Evolutionary conservation across 176 grass and related monocot species (phyloP), one percentile per base, ranked within the genome.

Genomic region (Pharus latifolius): DNA sequence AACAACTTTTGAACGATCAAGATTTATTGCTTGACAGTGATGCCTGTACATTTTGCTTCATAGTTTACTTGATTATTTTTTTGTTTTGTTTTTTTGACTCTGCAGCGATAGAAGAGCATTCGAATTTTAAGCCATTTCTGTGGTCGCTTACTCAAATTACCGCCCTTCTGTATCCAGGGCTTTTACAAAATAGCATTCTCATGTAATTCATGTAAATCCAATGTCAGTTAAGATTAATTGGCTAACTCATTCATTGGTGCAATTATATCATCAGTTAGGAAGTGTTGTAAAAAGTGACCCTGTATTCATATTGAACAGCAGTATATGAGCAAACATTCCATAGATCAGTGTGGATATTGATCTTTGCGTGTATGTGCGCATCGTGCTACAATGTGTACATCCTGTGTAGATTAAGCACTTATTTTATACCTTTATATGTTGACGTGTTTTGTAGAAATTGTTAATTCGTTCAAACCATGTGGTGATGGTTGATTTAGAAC

Each of bases 131-230:
- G 77, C 72, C 57, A 27, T 81, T 80, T 49, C 62, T 65, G 10
- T 70, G 80, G 44, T 87, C 88, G 23, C 74, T 91, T 19, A 69
- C 41, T 70, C 65, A 91, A 66, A 87, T 87, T 69, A 75, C 60
- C 33, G 50, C 59, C 42, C 80, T 81, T 34, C 66, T 91, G 26
- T 87, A 91, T 45, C 88, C 88, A 1, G 84, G 80, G 50, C 50
- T 91, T 43, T 53, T 73, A 15, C 46, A 88, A 24, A 83, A 41
- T 57, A 86, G 82, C 56, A 29, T 73, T 52, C 75, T 84, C 29
- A 64, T 81, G 46, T 91, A 73, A 70, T 72, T 42, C 1, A 23
- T 84, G 65, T 87, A 78, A 80, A 78, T 74, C 78, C 35, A 52
- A 4, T 73, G 3, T 26, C 6, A 3, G 25, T 18, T 82, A 50